These are phyloP conservation scores for Paracorniculantispora psalliotae DNA, from an alignment of 2,329 filamentous ascomycete genomes.

Conservation along the genomic window DNA sequence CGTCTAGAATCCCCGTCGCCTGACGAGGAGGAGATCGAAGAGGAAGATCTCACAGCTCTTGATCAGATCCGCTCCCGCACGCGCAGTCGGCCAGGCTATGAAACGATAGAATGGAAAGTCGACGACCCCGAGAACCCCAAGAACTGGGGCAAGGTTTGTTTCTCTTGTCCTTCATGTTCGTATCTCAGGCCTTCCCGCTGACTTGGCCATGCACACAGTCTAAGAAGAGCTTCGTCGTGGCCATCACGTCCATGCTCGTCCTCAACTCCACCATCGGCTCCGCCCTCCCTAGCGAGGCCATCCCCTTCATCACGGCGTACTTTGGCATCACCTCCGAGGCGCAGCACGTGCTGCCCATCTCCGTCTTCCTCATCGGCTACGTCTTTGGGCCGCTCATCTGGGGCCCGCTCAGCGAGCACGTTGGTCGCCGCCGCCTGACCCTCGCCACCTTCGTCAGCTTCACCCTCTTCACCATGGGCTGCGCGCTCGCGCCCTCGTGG, in stretches of 20 bases:
- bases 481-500: slow-evolving; percentile 50
- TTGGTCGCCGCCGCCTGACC: slow-evolving; percentile 48
- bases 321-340: slow-evolving; percentile 48
- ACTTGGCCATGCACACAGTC: slow-evolving; percentile 27
- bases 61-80: slow-evolving; percentile 31
- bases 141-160: slow-evolving; percentile 43
- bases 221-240: slow-evolving; percentile 50
- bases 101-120: slow-evolving; percentile 41
- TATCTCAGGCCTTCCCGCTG: background rate
- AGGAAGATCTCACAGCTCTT: slow-evolving; percentile 29
- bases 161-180: background rate
- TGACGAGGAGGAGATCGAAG: slow-evolving; percentile 33
- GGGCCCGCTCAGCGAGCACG: slow-evolving; percentile 62
- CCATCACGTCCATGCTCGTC: slow-evolving; percentile 53
- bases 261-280: slow-evolving; percentile 65
- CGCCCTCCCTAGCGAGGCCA: slow-evolving; percentile 58
- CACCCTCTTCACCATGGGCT: slow-evolving; percentile 49
- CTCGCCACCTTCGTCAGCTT: slow-evolving; percentile 44
- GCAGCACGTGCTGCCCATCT: slow-evolving; percentile 53
- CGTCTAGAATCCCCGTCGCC: background rate
- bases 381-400: slow-evolving; percentile 57
- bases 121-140: slow-evolving; percentile 49
- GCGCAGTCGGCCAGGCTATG: slow-evolving; percentile 26
- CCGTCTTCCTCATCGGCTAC: slow-evolving; percentile 60
- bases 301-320: slow-evolving; percentile 50